These are phyloP conservation scores for Talaromyces sp. DNA, from an alignment of 2,329 filamentous ascomycete genomes.

Conservation along the genomic window DNA sequence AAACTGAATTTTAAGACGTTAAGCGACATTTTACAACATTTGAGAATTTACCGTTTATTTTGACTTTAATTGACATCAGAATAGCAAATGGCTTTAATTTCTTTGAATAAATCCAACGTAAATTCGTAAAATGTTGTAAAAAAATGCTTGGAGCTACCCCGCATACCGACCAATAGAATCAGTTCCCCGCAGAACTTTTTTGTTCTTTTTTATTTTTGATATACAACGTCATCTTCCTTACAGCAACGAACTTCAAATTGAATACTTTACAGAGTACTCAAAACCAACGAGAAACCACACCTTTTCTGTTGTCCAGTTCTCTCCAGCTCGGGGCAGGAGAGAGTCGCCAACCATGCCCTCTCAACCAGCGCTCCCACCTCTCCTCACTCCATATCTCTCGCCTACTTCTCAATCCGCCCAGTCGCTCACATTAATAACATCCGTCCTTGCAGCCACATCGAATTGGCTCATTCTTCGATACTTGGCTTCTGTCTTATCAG, in stretches of 20 bases:
- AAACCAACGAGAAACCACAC: background rate
- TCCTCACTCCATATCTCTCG: constrained; percentile 13
- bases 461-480: constrained; percentile 54
- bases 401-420: constrained; percentile 16
- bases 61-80: background rate
- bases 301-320: background rate
- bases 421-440: constrained; percentile 39
- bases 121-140: background rate
- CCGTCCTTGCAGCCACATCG: constrained; percentile 42
- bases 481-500: constrained; percentile 41
- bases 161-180: constrained; percentile 5
- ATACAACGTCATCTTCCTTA: background rate
- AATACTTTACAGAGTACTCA: background rate
- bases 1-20: background rate
- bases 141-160: constrained; percentile 3
- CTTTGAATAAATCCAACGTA: background rate
- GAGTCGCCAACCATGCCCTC: constrained; percentile 23
- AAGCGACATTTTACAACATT: background rate
- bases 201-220: constrained; percentile 6
- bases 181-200: constrained; percentile 4
- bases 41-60: background rate
- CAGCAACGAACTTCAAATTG: background rate
- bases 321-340: background rate
- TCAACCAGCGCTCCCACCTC: constrained; percentile 34
- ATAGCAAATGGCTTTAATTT: background rate